A percentile compares a stretch with the other conserved stretches of the same genome.
Conservation (phyloP, 345 rosid genomes). For the Lagerstroemia speciosa region DNA sequence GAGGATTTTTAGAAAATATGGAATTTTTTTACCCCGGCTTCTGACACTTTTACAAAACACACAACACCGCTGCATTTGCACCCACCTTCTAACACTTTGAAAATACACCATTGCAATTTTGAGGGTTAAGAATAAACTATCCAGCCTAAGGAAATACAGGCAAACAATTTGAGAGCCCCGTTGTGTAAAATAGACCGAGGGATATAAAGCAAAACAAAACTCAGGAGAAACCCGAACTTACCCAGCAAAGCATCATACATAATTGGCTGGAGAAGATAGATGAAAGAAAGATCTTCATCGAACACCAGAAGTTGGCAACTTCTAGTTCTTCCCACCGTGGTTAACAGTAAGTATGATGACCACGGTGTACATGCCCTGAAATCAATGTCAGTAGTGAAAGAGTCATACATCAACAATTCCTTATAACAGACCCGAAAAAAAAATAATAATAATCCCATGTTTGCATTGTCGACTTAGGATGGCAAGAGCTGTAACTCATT, state of each 20-base stretch:
- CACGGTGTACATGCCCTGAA: slow-evolving; percentile 37
- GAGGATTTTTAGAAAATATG: too few relatives aligned
- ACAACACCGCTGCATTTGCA: too few relatives aligned
- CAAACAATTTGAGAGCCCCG: not conserved
- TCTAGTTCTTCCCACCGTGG: slow-evolving; percentile 29
- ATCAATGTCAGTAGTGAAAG: too few relatives aligned
- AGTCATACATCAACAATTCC: not conserved
- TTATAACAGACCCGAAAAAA: not conserved
- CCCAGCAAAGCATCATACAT: slow-evolving; percentile 47
- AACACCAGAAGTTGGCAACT: slow-evolving; percentile 36
- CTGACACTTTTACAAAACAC: too few relatives aligned
- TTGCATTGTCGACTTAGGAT: slow-evolving; percentile 18
- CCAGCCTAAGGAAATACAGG: not conserved
- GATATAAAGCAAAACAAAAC: not conserved
- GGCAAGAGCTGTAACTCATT: slow-evolving; percentile 38
- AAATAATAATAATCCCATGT: not conserved
- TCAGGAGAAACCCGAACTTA: slow-evolving; percentile 1
- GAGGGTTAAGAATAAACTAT: too few relatives aligned
- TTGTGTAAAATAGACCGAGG: not conserved
- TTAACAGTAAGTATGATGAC: slow-evolving; percentile 27
- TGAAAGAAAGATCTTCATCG: slow-evolving; percentile 39
- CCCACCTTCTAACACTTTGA: too few relatives aligned
- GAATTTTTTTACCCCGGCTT: too few relatives aligned
- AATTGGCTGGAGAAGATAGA: slow-evolving; percentile 43
- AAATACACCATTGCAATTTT: too few relatives aligned